These are phyloP conservation scores for Yamadazyma membranifaciens DNA, from an alignment of 1,139 yeast genomes.

Conservation along the genomic window DNA sequence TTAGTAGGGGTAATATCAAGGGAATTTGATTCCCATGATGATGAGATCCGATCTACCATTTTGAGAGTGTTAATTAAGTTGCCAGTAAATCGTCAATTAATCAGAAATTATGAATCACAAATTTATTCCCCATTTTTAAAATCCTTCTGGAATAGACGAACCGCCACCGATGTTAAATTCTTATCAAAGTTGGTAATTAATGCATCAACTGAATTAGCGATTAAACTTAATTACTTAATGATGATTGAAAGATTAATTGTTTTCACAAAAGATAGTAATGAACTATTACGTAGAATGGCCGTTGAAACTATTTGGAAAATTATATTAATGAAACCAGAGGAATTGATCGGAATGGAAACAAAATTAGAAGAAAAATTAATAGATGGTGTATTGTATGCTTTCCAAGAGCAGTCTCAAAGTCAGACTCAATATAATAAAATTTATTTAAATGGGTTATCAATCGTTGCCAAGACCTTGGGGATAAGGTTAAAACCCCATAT, in stretches of 20 bases:
- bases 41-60: constrained; percentile 81
- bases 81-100: constrained; percentile 31
- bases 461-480: constrained; percentile 68
- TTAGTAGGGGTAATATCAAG: constrained; percentile 64
- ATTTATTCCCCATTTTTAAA: constrained; percentile 65
- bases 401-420: constrained; percentile 69
- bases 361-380: constrained; percentile 62
- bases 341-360: constrained; percentile 36
- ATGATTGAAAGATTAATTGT: constrained; percentile 58
- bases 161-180: constrained; percentile 52
- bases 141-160: constrained; percentile 75
- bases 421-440: constrained; percentile 56
- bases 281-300: constrained; percentile 75
- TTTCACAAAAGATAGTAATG: constrained; percentile 78
- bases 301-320: constrained; percentile 57
- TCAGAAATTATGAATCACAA: constrained; percentile 33
- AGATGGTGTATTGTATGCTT: constrained; percentile 82
- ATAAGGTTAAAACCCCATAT: constrained; percentile 69
- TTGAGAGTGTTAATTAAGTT: constrained; percentile 37
- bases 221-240: constrained; percentile 63
- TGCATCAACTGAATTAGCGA: constrained; percentile 68
- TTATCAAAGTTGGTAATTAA: constrained; percentile 63
- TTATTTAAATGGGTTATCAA: constrained; percentile 64
- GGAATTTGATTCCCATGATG: constrained; percentile 82
- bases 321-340: constrained; percentile 26